A percentile compares a stretch with the other conserved stretches of the same genome.
These are phyloP conservation scores for Coffea humblotiana DNA, from an alignment of 305 asterid genomes.

Conservation along the genomic window DNA sequence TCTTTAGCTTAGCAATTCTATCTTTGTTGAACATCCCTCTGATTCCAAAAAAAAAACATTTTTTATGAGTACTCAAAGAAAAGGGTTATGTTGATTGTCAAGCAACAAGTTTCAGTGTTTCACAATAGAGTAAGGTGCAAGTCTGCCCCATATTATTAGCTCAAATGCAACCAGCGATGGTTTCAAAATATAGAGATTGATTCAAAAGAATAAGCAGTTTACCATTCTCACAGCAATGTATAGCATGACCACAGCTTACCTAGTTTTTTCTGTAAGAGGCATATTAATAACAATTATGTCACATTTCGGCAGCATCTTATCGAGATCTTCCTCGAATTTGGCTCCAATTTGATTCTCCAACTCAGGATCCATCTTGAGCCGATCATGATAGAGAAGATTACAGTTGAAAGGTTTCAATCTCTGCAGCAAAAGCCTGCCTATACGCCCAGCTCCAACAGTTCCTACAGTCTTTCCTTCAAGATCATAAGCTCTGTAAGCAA, in stretches of 20 bases:
- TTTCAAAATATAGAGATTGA: neutral
- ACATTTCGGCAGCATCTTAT: slow-evolving; percentile 88
- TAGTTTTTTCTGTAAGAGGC: slow-evolving; percentile 92
- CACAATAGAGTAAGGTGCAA: neutral
- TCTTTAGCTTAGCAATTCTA: slow-evolving; percentile 78
- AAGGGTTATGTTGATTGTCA: neutral
- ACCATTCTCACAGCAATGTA: neutral
- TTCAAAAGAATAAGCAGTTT: neutral
- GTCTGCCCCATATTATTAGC: neutral
- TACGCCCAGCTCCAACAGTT: slow-evolving; percentile 95
- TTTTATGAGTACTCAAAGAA: neutral
- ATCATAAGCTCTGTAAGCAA: slow-evolving; percentile 86
- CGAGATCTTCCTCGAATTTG: slow-evolving; percentile 80
- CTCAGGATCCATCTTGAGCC: slow-evolving; percentile 67
- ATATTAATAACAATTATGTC: slow-evolving; percentile 85
- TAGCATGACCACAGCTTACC: slow-evolving; percentile 35
- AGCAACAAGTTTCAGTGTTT: neutral
- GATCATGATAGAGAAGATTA: slow-evolving; percentile 85
- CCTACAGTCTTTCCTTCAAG: slow-evolving; percentile 98
- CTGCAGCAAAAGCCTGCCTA: slow-evolving; percentile 81
- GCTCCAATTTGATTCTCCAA: slow-evolving; percentile 83
- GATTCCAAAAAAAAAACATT: neutral
- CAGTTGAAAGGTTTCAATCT: slow-evolving; percentile 91
- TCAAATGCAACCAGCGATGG: neutral
- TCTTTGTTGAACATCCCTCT: slow-evolving; percentile 90